Percentiles rank a stretch among this genome's conserved stretches.
These are phyloP conservation scores for Hypoxylon sp. DNA, from an alignment of 2,329 filamentous ascomycete genomes.

Conservation along the genomic window DNA sequence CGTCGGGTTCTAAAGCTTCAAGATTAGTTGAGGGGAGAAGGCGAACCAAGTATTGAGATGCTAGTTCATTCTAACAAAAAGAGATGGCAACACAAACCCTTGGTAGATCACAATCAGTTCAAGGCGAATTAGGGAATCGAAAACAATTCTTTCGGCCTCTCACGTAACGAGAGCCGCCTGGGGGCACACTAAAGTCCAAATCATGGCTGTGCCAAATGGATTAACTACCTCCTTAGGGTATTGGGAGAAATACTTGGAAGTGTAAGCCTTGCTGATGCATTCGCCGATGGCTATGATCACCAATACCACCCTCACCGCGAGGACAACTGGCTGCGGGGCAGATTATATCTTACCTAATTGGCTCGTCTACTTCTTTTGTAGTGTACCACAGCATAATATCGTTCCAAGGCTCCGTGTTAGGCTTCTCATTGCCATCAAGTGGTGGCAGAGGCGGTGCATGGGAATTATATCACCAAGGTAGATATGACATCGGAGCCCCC, in stretches of 20 bases:
- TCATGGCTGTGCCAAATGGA: background rate
- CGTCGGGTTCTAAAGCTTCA: background rate
- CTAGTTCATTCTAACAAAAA: background rate
- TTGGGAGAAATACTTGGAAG: background rate
- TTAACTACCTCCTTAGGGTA: background rate
- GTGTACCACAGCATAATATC: constrained; percentile 9
- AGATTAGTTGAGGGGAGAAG: background rate
- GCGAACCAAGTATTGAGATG: background rate
- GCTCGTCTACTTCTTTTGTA: background rate
- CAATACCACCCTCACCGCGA: background rate
- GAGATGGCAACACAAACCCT: background rate
- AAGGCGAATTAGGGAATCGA: background rate
- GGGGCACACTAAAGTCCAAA: background rate
- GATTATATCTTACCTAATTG: background rate
- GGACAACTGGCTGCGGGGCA: background rate
- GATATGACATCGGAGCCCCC: background rate
- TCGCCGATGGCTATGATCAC: constrained; percentile 10
- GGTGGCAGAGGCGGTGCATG: constrained; percentile 20
- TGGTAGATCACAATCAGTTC: background rate
- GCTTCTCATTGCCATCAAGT: background rate
- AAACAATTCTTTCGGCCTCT: background rate
- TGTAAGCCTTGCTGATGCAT: background rate
- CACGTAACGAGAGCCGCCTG: background rate
- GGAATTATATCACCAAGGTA: background rate
- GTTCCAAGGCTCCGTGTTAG: constrained; percentile 5